Conservation (phyloP, 208 protist species). For the Trypanosoma boissoni region DNA sequence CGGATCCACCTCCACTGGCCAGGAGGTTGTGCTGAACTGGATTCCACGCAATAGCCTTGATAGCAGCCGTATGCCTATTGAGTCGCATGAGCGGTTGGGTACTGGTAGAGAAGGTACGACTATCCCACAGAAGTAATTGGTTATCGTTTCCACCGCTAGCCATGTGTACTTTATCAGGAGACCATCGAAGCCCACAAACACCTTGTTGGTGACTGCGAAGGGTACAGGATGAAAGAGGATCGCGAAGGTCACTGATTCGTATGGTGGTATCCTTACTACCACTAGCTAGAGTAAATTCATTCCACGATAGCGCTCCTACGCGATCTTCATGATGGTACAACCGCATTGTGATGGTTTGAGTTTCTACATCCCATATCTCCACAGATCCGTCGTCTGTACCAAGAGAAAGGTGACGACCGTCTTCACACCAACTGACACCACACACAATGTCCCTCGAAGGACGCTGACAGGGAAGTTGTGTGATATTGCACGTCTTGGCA, state of each 20-base stretch:
- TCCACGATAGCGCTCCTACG: slow-evolving; percentile 95
- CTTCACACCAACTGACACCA: slow-evolving; percentile 91
- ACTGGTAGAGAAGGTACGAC: slow-evolving; percentile 27
- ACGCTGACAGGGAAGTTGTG: slow-evolving; percentile 72
- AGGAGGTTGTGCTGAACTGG: slow-evolving; percentile 94
- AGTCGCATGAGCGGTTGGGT: slow-evolving; percentile 79
- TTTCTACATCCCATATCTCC: slow-evolving; percentile 91
- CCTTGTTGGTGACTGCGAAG: slow-evolving; percentile 93
- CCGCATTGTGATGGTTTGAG: slow-evolving; percentile 63
- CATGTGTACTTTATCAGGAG: slow-evolving; percentile 86
- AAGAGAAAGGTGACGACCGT: slow-evolving; percentile 86
- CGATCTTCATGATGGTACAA: slow-evolving; percentile 89
- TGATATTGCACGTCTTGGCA: slow-evolving; percentile 90
- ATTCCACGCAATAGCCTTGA: slow-evolving; percentile 99
- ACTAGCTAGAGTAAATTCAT: slow-evolving; percentile 82
- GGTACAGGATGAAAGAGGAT: slow-evolving; percentile 45
- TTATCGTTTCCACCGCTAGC: slow-evolving; percentile 99
- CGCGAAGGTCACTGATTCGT: slow-evolving; percentile 94
- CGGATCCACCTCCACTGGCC: slow-evolving; percentile 97
- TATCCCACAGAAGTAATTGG: slow-evolving; percentile 96
- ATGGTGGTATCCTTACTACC: slow-evolving; percentile 95
- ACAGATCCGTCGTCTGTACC: slow-evolving; percentile 86
- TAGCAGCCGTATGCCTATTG: slow-evolving; percentile 93
- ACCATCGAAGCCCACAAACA: slow-evolving; percentile 98
- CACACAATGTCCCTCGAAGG: slow-evolving; percentile 75